Conservation (phyloP, 2,329 filamentous ascomycete genomes). For the Capronia coronata region DNA sequence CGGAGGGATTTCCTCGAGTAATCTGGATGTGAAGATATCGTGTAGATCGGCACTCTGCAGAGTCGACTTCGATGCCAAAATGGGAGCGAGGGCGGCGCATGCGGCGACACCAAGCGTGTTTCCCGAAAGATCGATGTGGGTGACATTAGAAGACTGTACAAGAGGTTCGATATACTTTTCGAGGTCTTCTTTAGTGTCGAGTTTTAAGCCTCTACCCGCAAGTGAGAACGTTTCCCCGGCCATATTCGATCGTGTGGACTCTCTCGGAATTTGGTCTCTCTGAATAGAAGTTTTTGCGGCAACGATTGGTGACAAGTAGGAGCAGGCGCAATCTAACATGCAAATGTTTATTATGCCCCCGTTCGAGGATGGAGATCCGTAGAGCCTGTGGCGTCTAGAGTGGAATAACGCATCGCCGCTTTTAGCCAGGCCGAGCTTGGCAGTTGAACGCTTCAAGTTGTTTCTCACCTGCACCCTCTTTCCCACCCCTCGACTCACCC, state of each 20-base stretch:
- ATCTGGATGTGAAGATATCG: constrained; percentile 93
- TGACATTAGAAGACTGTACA: constrained; percentile 63
- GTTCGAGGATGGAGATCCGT: background rate
- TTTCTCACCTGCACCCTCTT: too few species aligned
- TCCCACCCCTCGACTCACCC: too few species aligned
- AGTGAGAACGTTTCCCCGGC: constrained; percentile 64
- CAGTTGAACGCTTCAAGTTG: too few species aligned
- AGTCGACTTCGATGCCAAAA: constrained; percentile 75
- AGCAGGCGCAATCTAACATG: background rate
- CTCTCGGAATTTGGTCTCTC: background rate
- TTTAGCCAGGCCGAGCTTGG: too few species aligned
- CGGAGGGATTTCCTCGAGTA: constrained; percentile 87
- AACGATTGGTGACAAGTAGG: background rate
- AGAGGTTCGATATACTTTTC: constrained; percentile 75
- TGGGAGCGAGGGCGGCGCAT: constrained; percentile 74
- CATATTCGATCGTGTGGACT: constrained; percentile 3
- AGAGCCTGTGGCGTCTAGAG: too few species aligned
- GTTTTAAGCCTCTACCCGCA: constrained; percentile 85
- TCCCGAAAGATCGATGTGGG: constrained; percentile 78
- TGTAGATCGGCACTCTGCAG: constrained; percentile 80
- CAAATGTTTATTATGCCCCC: constrained; percentile 1
- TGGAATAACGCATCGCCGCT: too few species aligned
- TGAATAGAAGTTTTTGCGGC: background rate
- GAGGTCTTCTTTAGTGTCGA: constrained; percentile 80
- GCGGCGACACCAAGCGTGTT: constrained; percentile 91